Percentiles rank a stretch among this genome's conserved stretches.
These are phyloP conservation scores for Candida boleticola DNA, from an alignment of 805 yeast genomes.

Conservation along the genomic window DNA sequence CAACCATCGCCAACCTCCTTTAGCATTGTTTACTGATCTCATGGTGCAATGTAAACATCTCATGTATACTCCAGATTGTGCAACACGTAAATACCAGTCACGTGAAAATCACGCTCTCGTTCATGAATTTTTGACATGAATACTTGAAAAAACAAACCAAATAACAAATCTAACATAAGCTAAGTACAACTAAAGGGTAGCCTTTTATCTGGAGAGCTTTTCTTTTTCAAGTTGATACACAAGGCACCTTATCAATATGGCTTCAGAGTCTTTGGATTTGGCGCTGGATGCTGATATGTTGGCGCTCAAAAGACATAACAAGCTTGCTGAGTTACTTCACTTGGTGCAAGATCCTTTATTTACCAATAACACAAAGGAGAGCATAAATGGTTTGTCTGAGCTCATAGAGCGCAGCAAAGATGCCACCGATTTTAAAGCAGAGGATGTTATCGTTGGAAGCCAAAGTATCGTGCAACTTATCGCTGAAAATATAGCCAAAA, in stretches of 20 bases:
- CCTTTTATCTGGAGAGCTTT: no score
- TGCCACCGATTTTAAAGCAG: not conserved
- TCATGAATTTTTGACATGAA: not conserved
- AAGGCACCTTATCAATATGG: no score
- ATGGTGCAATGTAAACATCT: no score
- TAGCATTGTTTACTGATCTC: no score
- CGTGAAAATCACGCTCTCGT: not conserved
- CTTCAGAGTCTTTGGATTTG: no score
- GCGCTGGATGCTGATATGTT: not conserved
- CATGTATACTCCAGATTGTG: no score
- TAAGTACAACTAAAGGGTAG: no score
- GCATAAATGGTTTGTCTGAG: not conserved
- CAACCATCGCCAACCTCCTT: not conserved
- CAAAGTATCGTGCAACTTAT: no score
- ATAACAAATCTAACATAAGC: no score
- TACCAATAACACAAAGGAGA: not conserved
- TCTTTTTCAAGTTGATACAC: no score
- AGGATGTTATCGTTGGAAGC: not conserved
- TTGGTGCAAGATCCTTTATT: slow-evolving; percentile 4
- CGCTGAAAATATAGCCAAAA: no score
- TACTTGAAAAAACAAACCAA: not conserved
- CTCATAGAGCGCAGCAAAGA: not conserved
- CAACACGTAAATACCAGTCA: no score
- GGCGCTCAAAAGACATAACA: not conserved
- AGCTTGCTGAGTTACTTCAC: slow-evolving; percentile 5